Evolutionary conservation across 805 yeast species (phyloP).

Genomic region (Pichia heedii): DNA sequence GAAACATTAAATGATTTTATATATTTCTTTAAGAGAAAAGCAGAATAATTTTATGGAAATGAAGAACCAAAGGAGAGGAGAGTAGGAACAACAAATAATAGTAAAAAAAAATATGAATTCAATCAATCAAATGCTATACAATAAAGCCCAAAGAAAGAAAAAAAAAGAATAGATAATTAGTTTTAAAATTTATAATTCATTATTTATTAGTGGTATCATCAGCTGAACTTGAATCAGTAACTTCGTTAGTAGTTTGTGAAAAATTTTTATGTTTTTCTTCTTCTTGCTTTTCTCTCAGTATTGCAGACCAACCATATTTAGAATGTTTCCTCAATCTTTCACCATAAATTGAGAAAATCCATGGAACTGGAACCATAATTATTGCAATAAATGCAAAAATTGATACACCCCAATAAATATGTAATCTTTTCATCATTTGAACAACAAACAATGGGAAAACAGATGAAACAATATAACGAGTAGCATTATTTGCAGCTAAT

Average conservation of each 20-base stretch:
- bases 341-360: conserved; percentile 56
- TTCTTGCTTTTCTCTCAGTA: conserved; percentile 14
- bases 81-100: no score
- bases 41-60: no score
- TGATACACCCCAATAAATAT: conserved; percentile 74
- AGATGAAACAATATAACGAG: conserved; percentile 66
- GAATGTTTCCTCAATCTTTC: conserved; percentile 45
- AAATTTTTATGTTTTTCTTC: neutral
- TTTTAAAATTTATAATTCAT: no score
- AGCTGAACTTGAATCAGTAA: neutral
- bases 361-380: conserved; percentile 67
- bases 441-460: conserved; percentile 79
- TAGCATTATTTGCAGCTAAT: conserved; percentile 76
- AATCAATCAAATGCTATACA: no score
- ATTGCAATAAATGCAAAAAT: conserved; percentile 57
- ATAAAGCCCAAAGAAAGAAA: no score
- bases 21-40: no score
- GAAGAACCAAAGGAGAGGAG: no score
- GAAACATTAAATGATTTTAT: no score
- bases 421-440: conserved; percentile 69
- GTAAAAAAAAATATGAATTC: no score
- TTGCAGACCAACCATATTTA: conserved; percentile 50
- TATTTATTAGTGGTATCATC: neutral
- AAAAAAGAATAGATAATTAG: no score
- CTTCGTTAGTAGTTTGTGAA: neutral